Percentiles rank a stretch among this genome's conserved stretches.
Conservation (phyloP, 805 yeast species). For the Lipomyces spencermartinsiae region DNA sequence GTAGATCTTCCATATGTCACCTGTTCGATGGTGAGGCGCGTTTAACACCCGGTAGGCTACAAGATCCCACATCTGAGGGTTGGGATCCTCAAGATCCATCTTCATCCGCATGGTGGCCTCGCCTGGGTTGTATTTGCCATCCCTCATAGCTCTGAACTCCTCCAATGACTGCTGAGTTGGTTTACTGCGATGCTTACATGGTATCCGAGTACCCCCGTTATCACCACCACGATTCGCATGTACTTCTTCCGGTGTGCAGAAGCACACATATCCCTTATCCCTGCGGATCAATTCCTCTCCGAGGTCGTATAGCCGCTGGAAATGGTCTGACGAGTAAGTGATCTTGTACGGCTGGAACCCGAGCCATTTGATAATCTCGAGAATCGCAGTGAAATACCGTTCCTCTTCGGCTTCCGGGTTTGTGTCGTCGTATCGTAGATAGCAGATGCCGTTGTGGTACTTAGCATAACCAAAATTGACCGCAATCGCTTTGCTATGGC, state of each 20-base stretch:
- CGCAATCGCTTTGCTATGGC: constrained; percentile 97
- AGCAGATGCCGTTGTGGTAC: constrained; percentile 83
- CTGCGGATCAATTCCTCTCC: constrained; percentile 79
- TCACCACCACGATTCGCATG: constrained; percentile 88
- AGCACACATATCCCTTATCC: constrained; percentile 89
- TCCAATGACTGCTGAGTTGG: constrained; percentile 73
- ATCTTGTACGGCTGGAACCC: constrained; percentile 94
- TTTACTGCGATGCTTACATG: constrained; percentile 77
- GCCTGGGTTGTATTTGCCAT: constrained; percentile 86
- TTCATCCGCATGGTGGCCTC: constrained; percentile 97
- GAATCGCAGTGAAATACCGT: constrained; percentile 80
- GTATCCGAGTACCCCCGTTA: constrained; percentile 86
- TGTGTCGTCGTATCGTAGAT: constrained; percentile 94
- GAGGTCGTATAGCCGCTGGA: constrained; percentile 82
- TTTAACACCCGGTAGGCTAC: constrained; percentile 95
- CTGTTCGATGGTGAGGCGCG: constrained; percentile 95
- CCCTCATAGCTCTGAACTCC: constrained; percentile 89
- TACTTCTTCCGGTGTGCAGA: constrained; percentile 90
- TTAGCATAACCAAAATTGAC: constrained; percentile 98
- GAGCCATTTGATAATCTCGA: constrained; percentile 87
- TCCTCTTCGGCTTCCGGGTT: constrained; percentile 99
- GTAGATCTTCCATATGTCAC: constrained; percentile 95
- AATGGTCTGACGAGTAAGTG: constrained; percentile 95
- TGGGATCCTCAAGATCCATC: constrained; percentile 85
- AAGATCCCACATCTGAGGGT: constrained; percentile 99